Percentiles rank a stretch among this genome's conserved stretches.
Evolutionary conservation across 352 stramenopile genomes (phyloP).

Genomic region (Pythium dissimile): DNA sequence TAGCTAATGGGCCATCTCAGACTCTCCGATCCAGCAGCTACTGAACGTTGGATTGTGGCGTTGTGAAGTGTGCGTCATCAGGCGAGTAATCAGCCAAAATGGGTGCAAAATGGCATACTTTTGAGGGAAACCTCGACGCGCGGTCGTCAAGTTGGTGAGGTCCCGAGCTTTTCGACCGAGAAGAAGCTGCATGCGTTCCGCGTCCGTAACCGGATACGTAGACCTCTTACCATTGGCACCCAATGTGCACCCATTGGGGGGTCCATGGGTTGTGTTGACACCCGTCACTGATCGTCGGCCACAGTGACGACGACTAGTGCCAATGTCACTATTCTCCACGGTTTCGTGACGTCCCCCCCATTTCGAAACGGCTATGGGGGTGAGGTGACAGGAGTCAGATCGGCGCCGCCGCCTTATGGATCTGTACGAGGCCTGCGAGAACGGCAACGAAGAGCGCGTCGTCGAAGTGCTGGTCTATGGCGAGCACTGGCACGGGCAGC

Average conservation of each 20-base stretch:
- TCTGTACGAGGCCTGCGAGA: constrained; percentile 76
- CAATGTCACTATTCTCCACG: background rate
- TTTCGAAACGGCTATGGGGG: background rate
- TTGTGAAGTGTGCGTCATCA: background rate
- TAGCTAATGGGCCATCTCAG: constrained; percentile 17
- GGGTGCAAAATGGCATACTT: background rate
- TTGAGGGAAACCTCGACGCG: background rate
- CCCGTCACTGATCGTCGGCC: no score
- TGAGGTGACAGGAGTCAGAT: no score
- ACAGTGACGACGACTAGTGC: background rate
- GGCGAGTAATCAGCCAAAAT: background rate
- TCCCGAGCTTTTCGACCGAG: no score
- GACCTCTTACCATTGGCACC: no score
- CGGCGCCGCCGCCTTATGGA: constrained; percentile 38
- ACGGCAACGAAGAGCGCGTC: constrained; percentile 81
- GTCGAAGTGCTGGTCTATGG: constrained; percentile 65
- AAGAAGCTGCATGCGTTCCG: no score
- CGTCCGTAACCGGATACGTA: no score
- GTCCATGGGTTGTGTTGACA: no score
- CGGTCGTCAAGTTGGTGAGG: background rate
- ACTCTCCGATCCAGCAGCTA: background rate
- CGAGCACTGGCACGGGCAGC: constrained; percentile 20
- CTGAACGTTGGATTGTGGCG: background rate
- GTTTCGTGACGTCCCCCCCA: no score
- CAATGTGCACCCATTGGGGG: no score